phyloP scores from a whole-genome alignment of 768 basidiomycete genomes.

The Boletellus ananas region DNA sequence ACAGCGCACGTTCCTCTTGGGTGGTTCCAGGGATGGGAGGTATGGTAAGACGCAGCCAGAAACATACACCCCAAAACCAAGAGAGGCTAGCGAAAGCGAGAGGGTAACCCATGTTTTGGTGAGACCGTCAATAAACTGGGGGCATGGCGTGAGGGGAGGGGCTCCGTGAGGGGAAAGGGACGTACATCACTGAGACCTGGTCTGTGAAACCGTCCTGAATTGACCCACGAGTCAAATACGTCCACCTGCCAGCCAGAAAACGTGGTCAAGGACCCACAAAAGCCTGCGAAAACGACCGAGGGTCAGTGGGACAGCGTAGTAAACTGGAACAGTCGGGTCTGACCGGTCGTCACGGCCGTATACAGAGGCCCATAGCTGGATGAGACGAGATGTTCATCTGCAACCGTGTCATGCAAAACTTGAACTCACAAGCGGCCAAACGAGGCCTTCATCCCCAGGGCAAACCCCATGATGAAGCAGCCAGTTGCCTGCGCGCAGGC shows the following conservation, averaged over 20 bases:
- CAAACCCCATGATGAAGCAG: constrained; percentile 89
- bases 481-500: constrained; percentile 85
- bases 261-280: constrained; percentile 95
- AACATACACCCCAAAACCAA: constrained; percentile 70
- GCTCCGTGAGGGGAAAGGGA: constrained; percentile 2
- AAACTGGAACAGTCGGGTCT: constrained; percentile 7
- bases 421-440: constrained; percentile 68
- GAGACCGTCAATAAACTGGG: constrained; percentile 83
- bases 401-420: constrained; percentile 4
- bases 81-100: constrained; percentile 67
- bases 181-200: constrained; percentile 72
- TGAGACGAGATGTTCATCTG: constrained; percentile 5
- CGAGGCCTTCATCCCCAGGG: constrained; percentile 63
- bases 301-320: neutral
- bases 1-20: constrained; percentile 45
- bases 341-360: constrained; percentile 83
- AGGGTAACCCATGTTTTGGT: constrained; percentile 79
- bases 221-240: constrained; percentile 81
- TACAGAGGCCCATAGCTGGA: constrained; percentile 84
- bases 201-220: constrained; percentile 51
- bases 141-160: constrained; percentile 3
- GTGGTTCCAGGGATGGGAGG: constrained; percentile 41
- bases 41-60: constrained; percentile 40
- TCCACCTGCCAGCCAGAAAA: constrained; percentile 96
- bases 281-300: constrained; percentile 44